Conservation (phyloP, 805 yeast species). For the Ogataea angusta region DNA sequence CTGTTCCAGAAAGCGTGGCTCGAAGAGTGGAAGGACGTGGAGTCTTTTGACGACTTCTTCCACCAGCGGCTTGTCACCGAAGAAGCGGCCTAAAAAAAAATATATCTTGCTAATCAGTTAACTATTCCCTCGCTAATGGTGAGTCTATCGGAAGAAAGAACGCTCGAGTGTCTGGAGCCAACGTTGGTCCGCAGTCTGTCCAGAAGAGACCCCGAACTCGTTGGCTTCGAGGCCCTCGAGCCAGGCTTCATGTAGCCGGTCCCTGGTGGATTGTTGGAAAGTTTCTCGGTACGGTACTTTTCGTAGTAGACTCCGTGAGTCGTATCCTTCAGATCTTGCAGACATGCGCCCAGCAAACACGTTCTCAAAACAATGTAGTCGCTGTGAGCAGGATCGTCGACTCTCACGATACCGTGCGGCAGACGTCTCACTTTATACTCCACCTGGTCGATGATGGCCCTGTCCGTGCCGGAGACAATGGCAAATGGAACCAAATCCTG, state of each 20-base stretch:
- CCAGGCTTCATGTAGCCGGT: slow-evolving; percentile 12
- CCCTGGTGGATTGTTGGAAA: slow-evolving; percentile 20
- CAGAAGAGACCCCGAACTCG: slow-evolving; percentile 21
- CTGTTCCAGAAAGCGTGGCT: slow-evolving; percentile 56
- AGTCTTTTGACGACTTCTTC: slow-evolving; percentile 48
- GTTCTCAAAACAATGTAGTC: slow-evolving; percentile 76
- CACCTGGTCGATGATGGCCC: slow-evolving; percentile 65
- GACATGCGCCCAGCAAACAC: slow-evolving; percentile 70
- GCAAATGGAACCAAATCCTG: slow-evolving; percentile 70
- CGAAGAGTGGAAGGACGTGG: slow-evolving; percentile 63
- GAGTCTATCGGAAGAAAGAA: slow-evolving; percentile 18
- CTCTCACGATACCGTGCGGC: slow-evolving; percentile 84
- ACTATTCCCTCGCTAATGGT: slow-evolving; percentile 19
- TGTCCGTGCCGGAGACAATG: slow-evolving; percentile 80
- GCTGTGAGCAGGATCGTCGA: slow-evolving; percentile 76
- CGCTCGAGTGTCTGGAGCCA: slow-evolving; percentile 23
- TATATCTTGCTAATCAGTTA: slow-evolving; percentile 3
- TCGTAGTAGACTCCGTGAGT: slow-evolving; percentile 78
- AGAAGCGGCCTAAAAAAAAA: slow-evolving; percentile 6
- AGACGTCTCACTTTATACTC: slow-evolving; percentile 73
- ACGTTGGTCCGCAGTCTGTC: slow-evolving; percentile 23
- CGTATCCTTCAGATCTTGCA: slow-evolving; percentile 73
- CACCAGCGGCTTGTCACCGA: slow-evolving; percentile 3
- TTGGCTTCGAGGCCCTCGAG: slow-evolving; percentile 17
- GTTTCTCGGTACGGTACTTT: slow-evolving; percentile 58